Conservation (phyloP, 345 rosid genomes). For the Salix caprea region DNA sequence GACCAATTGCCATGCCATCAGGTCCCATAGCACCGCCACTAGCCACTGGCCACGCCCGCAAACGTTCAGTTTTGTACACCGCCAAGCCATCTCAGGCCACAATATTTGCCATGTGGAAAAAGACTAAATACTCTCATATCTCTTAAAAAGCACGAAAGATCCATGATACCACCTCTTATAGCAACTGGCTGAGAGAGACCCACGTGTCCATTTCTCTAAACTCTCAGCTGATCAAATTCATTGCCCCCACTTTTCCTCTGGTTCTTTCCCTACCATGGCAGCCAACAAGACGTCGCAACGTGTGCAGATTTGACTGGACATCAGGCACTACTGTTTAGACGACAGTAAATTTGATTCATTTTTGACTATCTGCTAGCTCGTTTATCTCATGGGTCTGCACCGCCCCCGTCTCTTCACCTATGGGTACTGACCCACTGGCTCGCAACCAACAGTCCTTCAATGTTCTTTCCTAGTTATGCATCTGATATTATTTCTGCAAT, state of each 20-base stretch:
- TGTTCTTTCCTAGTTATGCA: no score
- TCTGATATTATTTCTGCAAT: no score
- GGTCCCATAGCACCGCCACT: neutral
- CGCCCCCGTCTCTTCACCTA: neutral
- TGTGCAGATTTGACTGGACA: neutral
- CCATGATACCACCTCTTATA: neutral
- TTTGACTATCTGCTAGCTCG: neutral
- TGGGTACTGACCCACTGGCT: neutral
- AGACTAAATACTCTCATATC: neutral
- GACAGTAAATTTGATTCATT: neutral
- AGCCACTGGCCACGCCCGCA: neutral
- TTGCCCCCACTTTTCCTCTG: neutral
- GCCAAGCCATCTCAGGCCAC: slow-evolving; percentile 10
- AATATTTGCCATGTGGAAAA: neutral
- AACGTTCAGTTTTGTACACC: neutral
- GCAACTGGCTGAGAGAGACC: neutral
- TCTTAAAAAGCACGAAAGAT: neutral
- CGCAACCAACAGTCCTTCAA: no score
- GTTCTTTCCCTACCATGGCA: neutral
- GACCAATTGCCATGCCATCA: neutral
- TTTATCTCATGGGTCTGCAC: no score
- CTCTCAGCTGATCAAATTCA: neutral
- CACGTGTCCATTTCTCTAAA: slow-evolving; percentile 4
- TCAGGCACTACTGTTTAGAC: neutral
- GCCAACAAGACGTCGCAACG: neutral